These are phyloP conservation scores for Penicillium manginii DNA, from an alignment of 495 filamentous ascomycete genomes.

Conservation along the genomic window DNA sequence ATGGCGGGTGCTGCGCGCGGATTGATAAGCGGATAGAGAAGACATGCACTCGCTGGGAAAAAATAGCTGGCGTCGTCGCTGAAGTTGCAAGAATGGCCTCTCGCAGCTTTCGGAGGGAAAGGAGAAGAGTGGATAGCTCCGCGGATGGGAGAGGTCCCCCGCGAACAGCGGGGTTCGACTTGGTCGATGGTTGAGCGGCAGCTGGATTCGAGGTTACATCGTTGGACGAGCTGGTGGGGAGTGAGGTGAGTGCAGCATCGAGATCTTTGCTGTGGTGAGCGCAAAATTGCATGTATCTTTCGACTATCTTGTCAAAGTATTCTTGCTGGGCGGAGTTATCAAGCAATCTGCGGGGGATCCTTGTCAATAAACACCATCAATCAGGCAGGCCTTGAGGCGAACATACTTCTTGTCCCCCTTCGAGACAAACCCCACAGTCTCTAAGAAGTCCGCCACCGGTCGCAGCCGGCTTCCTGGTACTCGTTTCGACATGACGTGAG, in stretches of 20 bases:
- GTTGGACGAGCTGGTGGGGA: constrained; percentile 52
- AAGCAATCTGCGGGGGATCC: constrained; percentile 61
- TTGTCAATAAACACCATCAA: constrained; percentile 10
- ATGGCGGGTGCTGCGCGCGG: constrained; percentile 75
- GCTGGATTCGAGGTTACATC: constrained; percentile 49
- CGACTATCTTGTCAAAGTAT: constrained; percentile 84
- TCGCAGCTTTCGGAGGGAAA: constrained; percentile 87
- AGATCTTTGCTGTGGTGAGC: constrained; percentile 70
- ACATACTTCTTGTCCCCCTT: constrained; percentile 80
- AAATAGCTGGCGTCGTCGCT: constrained; percentile 60
- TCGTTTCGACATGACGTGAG: constrained; percentile 27
- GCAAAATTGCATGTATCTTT: constrained; percentile 87
- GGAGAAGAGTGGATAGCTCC: constrained; percentile 62
- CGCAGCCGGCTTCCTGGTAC: constrained; percentile 66
- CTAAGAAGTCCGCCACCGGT: constrained; percentile 73
- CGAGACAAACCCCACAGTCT: constrained; percentile 78
- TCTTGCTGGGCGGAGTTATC: constrained; percentile 74
- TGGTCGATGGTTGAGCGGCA: constrained; percentile 29
- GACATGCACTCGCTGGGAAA: constrained; percentile 69
- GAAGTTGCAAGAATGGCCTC: constrained; percentile 77
- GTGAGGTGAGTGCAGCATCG: constrained; percentile 70
- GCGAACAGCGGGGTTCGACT: constrained; percentile 24
- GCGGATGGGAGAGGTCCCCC: constrained; percentile 40
- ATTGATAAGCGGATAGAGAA: constrained; percentile 86
- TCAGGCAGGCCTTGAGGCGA: neutral